Percentiles rank a stretch among this genome's conserved stretches.
Evolutionary conservation across 176 grass and related monocot species (phyloP).

Genomic region (Triticum timopheevii): DNA sequence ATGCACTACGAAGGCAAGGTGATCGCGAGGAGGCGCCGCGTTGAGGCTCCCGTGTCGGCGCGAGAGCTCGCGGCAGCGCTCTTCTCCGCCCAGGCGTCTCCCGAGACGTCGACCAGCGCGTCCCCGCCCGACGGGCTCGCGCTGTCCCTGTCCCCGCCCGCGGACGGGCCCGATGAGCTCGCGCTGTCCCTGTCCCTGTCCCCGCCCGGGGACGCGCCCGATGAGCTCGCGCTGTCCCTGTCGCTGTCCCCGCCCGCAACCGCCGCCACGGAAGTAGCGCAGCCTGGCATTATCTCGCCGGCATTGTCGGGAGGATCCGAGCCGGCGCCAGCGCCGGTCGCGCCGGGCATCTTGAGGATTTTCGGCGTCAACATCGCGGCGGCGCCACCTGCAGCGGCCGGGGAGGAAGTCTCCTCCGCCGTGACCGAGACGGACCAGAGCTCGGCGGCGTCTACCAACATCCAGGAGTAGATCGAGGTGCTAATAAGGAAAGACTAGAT

Average conservation of each 20-base stretch:
- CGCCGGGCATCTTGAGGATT: background rate
- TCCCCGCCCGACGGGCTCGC: background rate
- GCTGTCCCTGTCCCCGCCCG: background rate
- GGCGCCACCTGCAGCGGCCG: background rate
- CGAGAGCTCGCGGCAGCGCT: background rate
- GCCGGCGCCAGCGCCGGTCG: background rate
- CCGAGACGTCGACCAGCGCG: background rate
- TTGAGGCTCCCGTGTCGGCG: background rate
- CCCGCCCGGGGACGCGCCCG: no score
- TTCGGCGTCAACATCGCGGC: conserved; percentile 31
- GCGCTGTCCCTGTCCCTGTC: background rate
- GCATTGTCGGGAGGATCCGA: background rate
- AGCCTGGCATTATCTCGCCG: background rate
- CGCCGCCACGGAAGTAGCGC: background rate
- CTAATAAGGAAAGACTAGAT: background rate
- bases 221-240: background rate
- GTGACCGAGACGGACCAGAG: background rate
- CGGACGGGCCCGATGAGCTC: no score
- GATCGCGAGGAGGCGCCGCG: conserved; percentile 8
- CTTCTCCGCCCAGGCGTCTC: background rate
- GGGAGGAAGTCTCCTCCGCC: background rate
- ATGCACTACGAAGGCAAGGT: conserved; percentile 13
- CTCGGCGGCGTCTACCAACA: background rate
- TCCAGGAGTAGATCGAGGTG: background rate
- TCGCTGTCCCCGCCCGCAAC: background rate